Base-by-base conservation (phyloP, 2,329 filamentous ascomycete species). In the Penicillium olsonii region DNA sequence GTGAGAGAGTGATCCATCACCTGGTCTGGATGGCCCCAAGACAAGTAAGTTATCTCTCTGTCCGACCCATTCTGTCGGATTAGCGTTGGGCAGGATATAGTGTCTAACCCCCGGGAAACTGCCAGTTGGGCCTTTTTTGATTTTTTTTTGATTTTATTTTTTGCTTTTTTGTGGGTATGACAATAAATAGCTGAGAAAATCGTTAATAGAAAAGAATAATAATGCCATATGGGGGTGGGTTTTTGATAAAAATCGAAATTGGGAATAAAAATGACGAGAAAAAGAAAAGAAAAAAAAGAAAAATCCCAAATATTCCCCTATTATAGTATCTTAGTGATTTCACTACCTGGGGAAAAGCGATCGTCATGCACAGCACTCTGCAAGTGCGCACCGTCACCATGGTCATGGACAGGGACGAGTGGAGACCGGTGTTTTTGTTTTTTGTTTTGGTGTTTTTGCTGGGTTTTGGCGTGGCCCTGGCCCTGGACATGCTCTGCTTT, bases 371-470 rank as follows among this genome's bases (percentile, higher is more conserved):
- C 40, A 51, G 45, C 45, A 48, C 57, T 41, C 58, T 61, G 57
- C 57, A 58, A 61, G 58, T 61, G 58, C 50, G 55, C 48, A 50
- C 55, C 54, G 52, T 63, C 53, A 59, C 61, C 57, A 45, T 56
- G 57, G 59, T 56, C 59, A 55, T 63, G 56, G 59, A 58, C 53
- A 62, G 58, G 58, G 56, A 61, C 58, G 5, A 43, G 57, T 58
- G 59, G 55, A 59, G 56, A 33, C 48, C 29, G 11, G 17, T 37
- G 39, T 18, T 48, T n/a, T 45, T 48, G 40, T 37, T 39, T n/a
- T 27, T 14, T 8, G 7, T 17, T 18, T 27, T 22, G 5, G n/a
- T 6, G 11, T 5, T 18, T n/a, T 9, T 18, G 11, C n/a, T 6
- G 29, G 12, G 11, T 14, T 24, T 37, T 18, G 12, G 8, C 15